Evolutionary conservation across 148 eudicot genomes (phyloP).

Genomic region (Silene uniflora): DNA sequence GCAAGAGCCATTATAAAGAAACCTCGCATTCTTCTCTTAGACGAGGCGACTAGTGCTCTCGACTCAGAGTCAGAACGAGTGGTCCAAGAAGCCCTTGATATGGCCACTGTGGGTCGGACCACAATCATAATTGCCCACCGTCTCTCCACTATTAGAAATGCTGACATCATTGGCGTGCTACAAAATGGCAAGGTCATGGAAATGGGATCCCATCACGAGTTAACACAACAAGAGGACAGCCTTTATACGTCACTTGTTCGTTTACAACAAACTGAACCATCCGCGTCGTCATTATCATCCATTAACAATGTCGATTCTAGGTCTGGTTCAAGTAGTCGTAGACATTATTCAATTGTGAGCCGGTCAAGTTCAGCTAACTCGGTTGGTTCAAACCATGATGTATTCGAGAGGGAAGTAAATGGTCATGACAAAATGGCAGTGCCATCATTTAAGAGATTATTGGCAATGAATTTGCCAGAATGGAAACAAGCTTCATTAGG

Average conservation of each 20-base stretch:
- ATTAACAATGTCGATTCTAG: slow-evolving; percentile 27
- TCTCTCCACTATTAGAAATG: slow-evolving; percentile 73
- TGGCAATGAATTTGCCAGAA: slow-evolving; percentile 69
- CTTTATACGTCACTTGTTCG: slow-evolving; percentile 47
- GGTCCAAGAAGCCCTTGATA: slow-evolving; percentile 74
- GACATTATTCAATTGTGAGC: slow-evolving; percentile 41
- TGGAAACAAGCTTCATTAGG: slow-evolving; percentile 71
- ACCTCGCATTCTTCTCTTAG: slow-evolving; percentile 72
- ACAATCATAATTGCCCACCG: slow-evolving; percentile 73
- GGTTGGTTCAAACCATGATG: slow-evolving; percentile 8
- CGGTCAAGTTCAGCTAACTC: slow-evolving; percentile 54
- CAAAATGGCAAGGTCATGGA: slow-evolving; percentile 53
- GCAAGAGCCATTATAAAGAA: slow-evolving; percentile 72
- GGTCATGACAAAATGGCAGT: not conserved
- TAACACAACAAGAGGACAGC: slow-evolving; percentile 37
- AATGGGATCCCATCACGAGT: slow-evolving; percentile 51
- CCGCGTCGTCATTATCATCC: slow-evolving; percentile 18
- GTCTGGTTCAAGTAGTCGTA: slow-evolving; percentile 35
- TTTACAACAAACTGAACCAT: slow-evolving; percentile 41
- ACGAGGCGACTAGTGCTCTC: slow-evolving; percentile 81
- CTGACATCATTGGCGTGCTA: slow-evolving; percentile 56
- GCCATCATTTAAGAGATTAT: slow-evolving; percentile 62
- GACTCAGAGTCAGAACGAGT: slow-evolving; percentile 71
- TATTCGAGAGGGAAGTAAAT: not conserved
- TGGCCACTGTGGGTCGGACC: slow-evolving; percentile 59